These are phyloP conservation scores for Setaria viridis DNA, from an alignment of 202 grass and related monocot genomes.

Conservation along the genomic window DNA sequence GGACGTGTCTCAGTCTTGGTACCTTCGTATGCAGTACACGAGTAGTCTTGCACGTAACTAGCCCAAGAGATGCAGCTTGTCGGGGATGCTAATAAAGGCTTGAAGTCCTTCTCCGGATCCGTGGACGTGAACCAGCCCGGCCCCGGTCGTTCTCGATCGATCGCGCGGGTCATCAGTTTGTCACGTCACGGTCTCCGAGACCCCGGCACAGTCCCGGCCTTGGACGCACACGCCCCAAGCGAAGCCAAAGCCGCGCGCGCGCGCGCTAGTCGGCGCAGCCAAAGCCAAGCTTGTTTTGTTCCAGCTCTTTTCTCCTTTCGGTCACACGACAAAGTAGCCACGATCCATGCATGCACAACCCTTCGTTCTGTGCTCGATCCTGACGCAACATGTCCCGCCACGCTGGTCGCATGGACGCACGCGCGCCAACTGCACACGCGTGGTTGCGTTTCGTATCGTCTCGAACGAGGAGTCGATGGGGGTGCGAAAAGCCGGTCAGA, in stretches of 20 bases:
- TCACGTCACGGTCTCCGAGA: constrained; percentile 15
- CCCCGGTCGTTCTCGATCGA: no score
- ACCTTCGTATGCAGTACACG: no score
- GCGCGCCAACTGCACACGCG: neutral
- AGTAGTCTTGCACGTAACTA: neutral
- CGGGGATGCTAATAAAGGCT: no score
- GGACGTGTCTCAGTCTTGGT: neutral
- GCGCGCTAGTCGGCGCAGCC: no score
- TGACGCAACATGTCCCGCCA: neutral
- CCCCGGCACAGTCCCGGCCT: neutral
- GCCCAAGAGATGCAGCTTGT: no score
- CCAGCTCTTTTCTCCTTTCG: neutral
- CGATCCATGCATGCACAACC: neutral
- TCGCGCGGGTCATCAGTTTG: neutral
- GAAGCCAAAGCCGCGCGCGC: neutral
- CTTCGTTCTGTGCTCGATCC: neutral
- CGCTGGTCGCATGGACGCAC: neutral
- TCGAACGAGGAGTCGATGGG: neutral
- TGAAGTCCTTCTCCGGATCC: no score
- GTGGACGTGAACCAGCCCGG: no score
- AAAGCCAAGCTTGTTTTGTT: neutral
- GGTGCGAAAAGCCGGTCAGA: neutral
- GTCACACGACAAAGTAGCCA: neutral
- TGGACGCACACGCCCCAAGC: neutral
- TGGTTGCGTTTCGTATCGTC: neutral